Percentiles rank a stretch among this genome's conserved stretches.
These are phyloP conservation scores for Cenchrus purpureus DNA, from an alignment of 176 grass and related monocot genomes.

Conservation along the genomic window DNA sequence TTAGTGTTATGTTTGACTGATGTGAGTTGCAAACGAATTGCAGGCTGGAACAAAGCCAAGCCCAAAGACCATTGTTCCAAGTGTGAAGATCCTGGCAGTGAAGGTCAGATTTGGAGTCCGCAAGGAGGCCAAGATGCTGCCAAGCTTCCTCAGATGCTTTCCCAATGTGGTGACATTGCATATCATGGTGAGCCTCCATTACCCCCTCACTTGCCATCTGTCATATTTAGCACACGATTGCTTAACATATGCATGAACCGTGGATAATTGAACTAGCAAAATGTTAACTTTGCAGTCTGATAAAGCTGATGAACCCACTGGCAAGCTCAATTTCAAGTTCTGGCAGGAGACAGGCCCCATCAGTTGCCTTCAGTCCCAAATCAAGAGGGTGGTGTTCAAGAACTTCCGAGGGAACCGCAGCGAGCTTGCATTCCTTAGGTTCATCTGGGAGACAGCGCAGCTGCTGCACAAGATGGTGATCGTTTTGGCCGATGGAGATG, in stretches of 20 bases:
- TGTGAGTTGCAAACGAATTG: background rate
- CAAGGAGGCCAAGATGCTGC: constrained; percentile 19
- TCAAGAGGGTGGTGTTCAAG: constrained; percentile 43
- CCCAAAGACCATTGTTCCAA: constrained; percentile 2
- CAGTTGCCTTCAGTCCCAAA: constrained; percentile 31
- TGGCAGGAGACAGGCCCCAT: constrained; percentile 33
- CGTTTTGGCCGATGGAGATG: constrained; percentile 32
- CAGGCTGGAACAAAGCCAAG: constrained; percentile 24
- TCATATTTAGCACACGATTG: background rate
- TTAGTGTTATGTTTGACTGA: background rate
- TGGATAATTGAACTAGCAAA: background rate
- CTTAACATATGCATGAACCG: background rate
- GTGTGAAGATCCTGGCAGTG: constrained; percentile 28
- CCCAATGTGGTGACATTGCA: constrained; percentile 34
- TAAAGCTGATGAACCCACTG: background rate
- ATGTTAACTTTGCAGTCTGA: constrained; percentile 28
- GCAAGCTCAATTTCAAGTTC: constrained; percentile 45
- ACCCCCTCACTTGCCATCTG: background rate
- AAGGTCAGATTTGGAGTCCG: constrained; percentile 25
- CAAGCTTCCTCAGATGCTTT: constrained; percentile 44
- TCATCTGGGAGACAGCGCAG: constrained; percentile 31
- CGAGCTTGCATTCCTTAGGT: constrained; percentile 33
- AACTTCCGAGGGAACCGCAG: constrained; percentile 24
- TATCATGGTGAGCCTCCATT: constrained; percentile 16
- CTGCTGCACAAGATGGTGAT: constrained; percentile 36